Conservation (phyloP, 352 stramenopile genomes). For the Phytophthora tentaculata region DNA sequence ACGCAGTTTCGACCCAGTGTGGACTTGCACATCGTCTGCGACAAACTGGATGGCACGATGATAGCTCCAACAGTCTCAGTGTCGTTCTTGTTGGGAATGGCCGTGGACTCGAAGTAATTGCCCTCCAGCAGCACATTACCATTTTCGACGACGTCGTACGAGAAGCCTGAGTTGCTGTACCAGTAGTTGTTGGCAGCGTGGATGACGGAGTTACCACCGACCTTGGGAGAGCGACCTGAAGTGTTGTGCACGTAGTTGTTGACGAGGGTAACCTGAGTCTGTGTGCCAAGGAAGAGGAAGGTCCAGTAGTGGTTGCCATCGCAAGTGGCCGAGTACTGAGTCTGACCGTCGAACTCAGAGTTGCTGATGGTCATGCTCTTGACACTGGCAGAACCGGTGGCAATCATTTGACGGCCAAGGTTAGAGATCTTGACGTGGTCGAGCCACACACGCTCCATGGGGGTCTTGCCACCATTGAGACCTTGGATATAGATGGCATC, state of each 20-base stretch:
- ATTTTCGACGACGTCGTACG: conserved; percentile 44
- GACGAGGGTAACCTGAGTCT: conserved; percentile 37
- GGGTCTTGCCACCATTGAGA: conserved; percentile 26
- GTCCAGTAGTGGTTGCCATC: conserved; percentile 62
- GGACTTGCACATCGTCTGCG: conserved; percentile 23
- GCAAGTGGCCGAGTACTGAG: conserved; percentile 49
- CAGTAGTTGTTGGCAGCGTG: conserved; percentile 60
- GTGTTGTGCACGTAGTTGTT: conserved; percentile 53
- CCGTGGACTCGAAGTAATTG: conserved; percentile 53
- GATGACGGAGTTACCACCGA: conserved; percentile 30
- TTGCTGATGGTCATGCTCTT: conserved; percentile 60
- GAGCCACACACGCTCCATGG: conserved; percentile 49
- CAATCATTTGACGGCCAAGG: conserved; percentile 52
- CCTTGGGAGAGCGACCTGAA: conserved; percentile 45
- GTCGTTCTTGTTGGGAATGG: conserved; percentile 18
- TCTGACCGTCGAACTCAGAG: conserved; percentile 55
- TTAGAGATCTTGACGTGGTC: conserved; percentile 56
- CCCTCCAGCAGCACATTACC: conserved; percentile 47
- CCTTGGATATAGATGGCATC: conserved; percentile 42
- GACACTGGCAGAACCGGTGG: conserved; percentile 38
- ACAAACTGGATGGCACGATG: conserved; percentile 15
- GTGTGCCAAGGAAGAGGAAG: conserved; percentile 39
- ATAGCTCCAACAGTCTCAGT: conserved; percentile 19
- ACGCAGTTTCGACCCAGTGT: conserved; percentile 37
- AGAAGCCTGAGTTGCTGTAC: conserved; percentile 45